Evolutionary conservation across 495 filamentous ascomycete species (phyloP).

Genomic region (Bombardia bombarda): DNA sequence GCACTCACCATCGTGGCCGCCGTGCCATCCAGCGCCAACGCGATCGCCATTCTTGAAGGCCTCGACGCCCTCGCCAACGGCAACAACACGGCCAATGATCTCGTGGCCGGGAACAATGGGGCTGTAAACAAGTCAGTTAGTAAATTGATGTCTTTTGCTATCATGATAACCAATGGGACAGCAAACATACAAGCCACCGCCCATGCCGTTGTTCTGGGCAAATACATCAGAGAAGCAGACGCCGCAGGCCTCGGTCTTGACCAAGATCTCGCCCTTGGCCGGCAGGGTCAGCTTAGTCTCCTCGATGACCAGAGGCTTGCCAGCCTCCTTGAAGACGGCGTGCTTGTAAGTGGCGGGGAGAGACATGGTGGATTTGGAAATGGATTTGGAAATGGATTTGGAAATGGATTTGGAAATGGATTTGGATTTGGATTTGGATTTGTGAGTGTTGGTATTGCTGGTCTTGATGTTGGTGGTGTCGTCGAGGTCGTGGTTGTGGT

Average conservation of each 20-base stretch:
- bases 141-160: no score
- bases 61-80: conserved; percentile 42
- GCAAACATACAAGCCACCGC: conserved; percentile 40
- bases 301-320: conserved; percentile 7
- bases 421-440: no score
- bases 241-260: conserved; percentile 57
- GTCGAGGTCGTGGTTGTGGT: no score
- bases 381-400: no score
- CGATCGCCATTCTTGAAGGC: conserved; percentile 37
- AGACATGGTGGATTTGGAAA: neutral
- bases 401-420: no score
- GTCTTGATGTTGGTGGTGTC: no score
- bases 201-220: conserved; percentile 65
- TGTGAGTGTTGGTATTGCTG: no score
- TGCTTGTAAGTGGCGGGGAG: conserved; percentile 6
- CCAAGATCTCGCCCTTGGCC: conserved; percentile 62
- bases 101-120: conserved; percentile 45
- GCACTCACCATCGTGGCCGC: conserved; percentile 21
- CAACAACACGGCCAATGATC: conserved; percentile 40
- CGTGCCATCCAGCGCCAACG: conserved; percentile 31
- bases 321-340: conserved; percentile 5
- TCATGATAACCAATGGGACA: no score
- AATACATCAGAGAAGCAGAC: conserved; percentile 74
- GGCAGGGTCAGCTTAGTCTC: conserved; percentile 47
- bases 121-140: neutral